A percentile compares a stretch with the other conserved stretches of the same genome.
phyloP scores from a whole-genome alignment of 495 filamentous ascomycete genomes.

The Pyrenula aspistea region DNA sequence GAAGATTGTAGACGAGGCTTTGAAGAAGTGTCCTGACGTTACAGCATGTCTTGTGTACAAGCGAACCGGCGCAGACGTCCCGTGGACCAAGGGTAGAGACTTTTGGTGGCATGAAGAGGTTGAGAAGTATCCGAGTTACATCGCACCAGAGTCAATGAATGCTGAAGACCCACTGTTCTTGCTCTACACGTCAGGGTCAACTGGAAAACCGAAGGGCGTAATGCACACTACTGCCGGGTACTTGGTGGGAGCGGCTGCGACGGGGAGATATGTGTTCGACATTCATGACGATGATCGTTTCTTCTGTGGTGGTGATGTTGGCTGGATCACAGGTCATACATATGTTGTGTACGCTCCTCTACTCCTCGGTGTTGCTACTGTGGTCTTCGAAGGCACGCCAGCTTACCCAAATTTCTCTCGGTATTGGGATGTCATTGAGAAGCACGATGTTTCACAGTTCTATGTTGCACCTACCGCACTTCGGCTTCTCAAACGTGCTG shows the following conservation, averaged over 20 bases:
- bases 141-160: slow-evolving; percentile 74
- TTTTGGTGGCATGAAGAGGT: slow-evolving; percentile 98
- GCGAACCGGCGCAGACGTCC: slow-evolving; percentile 88
- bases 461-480: slow-evolving; percentile 96
- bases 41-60: slow-evolving; percentile 80
- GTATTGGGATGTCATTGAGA: slow-evolving; percentile 97
- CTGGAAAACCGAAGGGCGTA: slow-evolving; percentile 96
- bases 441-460: slow-evolving; percentile 93
- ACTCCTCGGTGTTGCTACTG: slow-evolving; percentile 80
- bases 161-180: slow-evolving; percentile 96
- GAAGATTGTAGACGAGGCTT: slow-evolving; percentile 96
- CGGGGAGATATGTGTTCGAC: slow-evolving; percentile 98
- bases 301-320: slow-evolving; percentile 97
- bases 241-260: slow-evolving; percentile 80
- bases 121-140: slow-evolving; percentile 86
- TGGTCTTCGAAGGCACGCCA: slow-evolving; percentile 98
- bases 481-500: slow-evolving; percentile 85
- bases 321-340: slow-evolving; percentile 99
- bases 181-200: slow-evolving; percentile 95
- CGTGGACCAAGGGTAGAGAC: slow-evolving; percentile 81
- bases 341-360: slow-evolving; percentile 97
- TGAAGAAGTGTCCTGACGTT: slow-evolving; percentile 94
- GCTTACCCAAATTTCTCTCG: slow-evolving; percentile 96
- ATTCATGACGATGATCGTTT: slow-evolving; percentile 87
- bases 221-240: slow-evolving; percentile 97